Conservation (phyloP, 768 basidiomycete genomes). For the Galerina sulciceps region DNA sequence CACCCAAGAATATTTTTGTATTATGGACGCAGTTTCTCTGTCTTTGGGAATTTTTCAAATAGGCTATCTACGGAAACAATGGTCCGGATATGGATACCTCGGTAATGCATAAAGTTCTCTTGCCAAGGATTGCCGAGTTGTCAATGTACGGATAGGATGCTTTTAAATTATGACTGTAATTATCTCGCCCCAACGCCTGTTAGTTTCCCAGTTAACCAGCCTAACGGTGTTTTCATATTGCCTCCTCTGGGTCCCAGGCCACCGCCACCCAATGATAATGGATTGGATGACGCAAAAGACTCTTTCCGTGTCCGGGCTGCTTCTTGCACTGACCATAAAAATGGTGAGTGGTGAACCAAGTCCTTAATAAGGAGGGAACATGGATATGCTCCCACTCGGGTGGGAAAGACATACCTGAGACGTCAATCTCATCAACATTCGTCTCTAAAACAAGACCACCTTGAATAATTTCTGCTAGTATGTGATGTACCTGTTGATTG, state of each 20-base stretch:
- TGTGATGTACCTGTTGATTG: conserved; percentile 79
- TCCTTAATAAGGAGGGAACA: not conserved
- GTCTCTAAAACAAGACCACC: conserved; percentile 97
- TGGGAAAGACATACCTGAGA: conserved; percentile 54
- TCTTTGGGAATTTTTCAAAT: conserved; percentile 9
- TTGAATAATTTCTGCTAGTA: conserved; percentile 95
- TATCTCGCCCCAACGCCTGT: conserved; percentile 64
- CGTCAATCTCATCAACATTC: conserved; percentile 84
- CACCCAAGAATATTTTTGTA: not conserved
- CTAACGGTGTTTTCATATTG: conserved; percentile 71
- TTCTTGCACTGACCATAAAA: conserved; percentile 56
- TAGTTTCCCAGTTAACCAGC: conserved; percentile 79
- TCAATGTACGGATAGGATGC: not conserved
- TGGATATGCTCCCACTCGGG: conserved; percentile 3
- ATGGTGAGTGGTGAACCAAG: conserved; percentile 6
- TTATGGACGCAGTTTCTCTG: not conserved
- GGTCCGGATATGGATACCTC: conserved; percentile 4
- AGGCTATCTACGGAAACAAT: conserved; percentile 4
- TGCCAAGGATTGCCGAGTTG: not conserved
- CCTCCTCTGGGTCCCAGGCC: conserved; percentile 65
- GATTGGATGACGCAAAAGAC: conserved; percentile 82
- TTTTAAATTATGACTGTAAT: conserved; percentile 8
- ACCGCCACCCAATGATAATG: conserved; percentile 72
- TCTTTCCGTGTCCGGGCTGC: conserved; percentile 76
- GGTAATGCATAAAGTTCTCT: not conserved